Percentiles rank a stretch among this genome's conserved stretches.
Conservation (phyloP, 2,329 filamentous ascomycete species). For the Corniculantispora saksenae region DNA sequence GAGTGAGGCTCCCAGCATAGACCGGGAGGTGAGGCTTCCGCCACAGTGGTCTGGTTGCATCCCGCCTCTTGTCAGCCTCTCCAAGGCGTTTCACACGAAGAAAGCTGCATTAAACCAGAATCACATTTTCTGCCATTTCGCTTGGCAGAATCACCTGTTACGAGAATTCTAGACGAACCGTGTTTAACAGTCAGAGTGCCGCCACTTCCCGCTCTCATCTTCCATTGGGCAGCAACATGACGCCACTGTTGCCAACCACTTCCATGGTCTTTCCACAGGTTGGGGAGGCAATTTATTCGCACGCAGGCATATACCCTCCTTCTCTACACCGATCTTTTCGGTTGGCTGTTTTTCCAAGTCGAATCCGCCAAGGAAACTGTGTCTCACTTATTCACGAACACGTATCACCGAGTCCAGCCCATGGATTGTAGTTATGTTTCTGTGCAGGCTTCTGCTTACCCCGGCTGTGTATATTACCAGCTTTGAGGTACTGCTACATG, state of each 20-base stretch:
- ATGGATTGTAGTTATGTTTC: no score
- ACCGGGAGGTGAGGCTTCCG: neutral
- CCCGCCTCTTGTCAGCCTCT: neutral
- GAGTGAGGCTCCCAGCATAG: neutral
- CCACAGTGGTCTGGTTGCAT: neutral
- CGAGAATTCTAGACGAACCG: no score
- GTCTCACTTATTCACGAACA: constrained; percentile 14
- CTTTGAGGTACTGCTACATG: neutral
- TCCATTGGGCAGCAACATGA: constrained; percentile 14
- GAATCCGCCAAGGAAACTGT: neutral
- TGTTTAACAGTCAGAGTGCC: no score
- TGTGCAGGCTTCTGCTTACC: neutral
- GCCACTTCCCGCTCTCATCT: constrained; percentile 14
- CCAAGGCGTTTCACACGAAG: constrained; percentile 3
- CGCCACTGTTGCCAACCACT: constrained; percentile 5
- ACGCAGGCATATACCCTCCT: constrained; percentile 3
- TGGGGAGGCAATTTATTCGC: neutral
- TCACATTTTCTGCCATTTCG: neutral
- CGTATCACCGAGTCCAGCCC: neutral
- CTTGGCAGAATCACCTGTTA: neutral
- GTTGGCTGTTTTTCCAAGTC: no score
- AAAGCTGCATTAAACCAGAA: neutral
- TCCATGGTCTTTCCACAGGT: neutral
- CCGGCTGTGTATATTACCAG: neutral
- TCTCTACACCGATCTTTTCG: constrained; percentile 16